Base-by-base conservation (phyloP, 169 alveolate species). In the Eimeria sp. region DNA sequence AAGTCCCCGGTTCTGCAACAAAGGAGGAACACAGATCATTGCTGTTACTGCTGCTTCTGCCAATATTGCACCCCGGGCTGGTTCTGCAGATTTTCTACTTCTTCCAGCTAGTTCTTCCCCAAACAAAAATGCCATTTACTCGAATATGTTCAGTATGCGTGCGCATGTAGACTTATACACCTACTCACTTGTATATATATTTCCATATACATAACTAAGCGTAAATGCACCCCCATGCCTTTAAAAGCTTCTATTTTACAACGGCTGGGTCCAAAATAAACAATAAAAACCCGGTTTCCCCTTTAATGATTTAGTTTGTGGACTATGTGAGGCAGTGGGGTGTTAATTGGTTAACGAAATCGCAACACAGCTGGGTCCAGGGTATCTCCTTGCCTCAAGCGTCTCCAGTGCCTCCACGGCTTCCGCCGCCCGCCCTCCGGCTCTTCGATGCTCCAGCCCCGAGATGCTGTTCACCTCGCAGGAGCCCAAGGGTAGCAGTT, bases 1-100 rank as follows among this genome's bases (percentile, higher is more conserved):
- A 47, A 43, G 47, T 63, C 93, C 93, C 45, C 93, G 93, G 63
- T 43, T 63, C 93, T 86, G 93, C 93, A 61, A 13, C 82, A 86
- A 3, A 27, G 61, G 18, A 61, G 80, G 63, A n/a, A 47, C 22
- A 20, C 40, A 83, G 22, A 30, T 63, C 7, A 27, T 47, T 83
- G 91, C 89, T 82, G 89, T 51, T 49, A 34, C 51, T 82, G 72
- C 72, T 82, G 47, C 73, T n/a, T 49, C 30, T 51, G 63, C 70
- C 9, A 25, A n/a, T 25, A 18, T 11, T 82, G 47, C 27, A 10
- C 54, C 89, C 54, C 70, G 27, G 5, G 72, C 89, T 51, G 30
- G 27, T 54, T 0, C 72, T 54, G 47, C 40, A 13, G 86, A 34
- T 34, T 11, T 49, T 5, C 45, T 30, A 70, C 78, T 70, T 70